These are phyloP conservation scores for Turritis glabra DNA, from an alignment of 345 rosid species.

Conservation along the genomic window DNA sequence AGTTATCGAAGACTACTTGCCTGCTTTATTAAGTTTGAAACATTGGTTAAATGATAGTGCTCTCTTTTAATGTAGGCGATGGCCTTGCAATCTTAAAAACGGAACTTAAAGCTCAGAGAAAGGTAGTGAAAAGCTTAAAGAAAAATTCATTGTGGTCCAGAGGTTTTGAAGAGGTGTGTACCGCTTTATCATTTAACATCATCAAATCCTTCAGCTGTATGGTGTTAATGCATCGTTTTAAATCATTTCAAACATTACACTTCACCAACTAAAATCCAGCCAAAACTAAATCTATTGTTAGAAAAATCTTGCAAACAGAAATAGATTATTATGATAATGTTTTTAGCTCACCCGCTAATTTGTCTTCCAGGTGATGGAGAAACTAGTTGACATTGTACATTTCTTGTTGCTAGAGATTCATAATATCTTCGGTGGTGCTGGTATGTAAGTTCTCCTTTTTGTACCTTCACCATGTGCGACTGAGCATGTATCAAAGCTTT, in stretches of 20 bases:
- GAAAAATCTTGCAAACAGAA: background rate
- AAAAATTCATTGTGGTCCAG: constrained; percentile 88
- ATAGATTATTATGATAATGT: background rate
- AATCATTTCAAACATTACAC: background rate
- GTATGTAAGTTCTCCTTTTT: constrained; percentile 53
- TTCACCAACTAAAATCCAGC: background rate
- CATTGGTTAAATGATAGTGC: background rate
- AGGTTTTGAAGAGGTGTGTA: constrained; percentile 83
- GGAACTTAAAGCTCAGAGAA: constrained; percentile 76
- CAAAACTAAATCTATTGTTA: background rate
- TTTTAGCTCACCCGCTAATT: background rate
- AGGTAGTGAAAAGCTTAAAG: constrained; percentile 71
- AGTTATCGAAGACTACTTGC: background rate
- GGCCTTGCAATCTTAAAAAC: constrained; percentile 58
- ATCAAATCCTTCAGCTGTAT: constrained; percentile 9
- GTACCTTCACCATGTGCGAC: constrained; percentile 14
- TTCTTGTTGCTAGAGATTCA: constrained; percentile 84
- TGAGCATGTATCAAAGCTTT: constrained; percentile 12
- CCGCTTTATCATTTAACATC: constrained; percentile 5
- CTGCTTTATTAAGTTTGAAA: constrained; percentile 13
- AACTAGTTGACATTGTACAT: constrained; percentile 90
- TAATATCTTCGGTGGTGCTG: constrained; percentile 62
- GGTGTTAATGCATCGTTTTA: background rate
- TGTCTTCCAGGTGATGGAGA: constrained; percentile 78
- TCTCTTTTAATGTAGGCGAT: constrained; percentile 47